Percentiles rank a stretch among this genome's conserved stretches.
These are phyloP conservation scores for Boletus hoseneyae DNA, from an alignment of 1,284 basidiomycete genomes.

Conservation along the genomic window DNA sequence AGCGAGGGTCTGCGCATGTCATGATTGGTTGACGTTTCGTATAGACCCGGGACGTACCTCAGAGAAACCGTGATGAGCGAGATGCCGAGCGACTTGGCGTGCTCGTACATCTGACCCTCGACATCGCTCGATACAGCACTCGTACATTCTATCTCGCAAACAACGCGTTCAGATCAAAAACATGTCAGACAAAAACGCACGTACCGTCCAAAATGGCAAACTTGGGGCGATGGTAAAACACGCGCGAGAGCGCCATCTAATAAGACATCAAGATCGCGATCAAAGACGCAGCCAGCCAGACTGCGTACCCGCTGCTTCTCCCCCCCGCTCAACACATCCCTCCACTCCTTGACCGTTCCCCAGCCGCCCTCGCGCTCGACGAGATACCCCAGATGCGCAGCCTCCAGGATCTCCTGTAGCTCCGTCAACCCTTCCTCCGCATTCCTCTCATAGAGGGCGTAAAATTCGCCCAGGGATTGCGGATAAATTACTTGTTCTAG, in stretches of 20 bases:
- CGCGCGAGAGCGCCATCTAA: slow-evolving; percentile 81
- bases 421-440: slow-evolving; percentile 64
- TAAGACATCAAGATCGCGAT: too few relatives aligned
- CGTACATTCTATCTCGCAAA: slow-evolving; percentile 71
- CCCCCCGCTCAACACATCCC: slow-evolving; percentile 90
- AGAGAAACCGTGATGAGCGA: slow-evolving; percentile 92
- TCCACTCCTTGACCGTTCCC: slow-evolving; percentile 92
- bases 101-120: slow-evolving; percentile 94
- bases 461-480: slow-evolving; percentile 77
- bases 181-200: slow-evolving; percentile 21
- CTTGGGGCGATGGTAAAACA: slow-evolving; percentile 81
- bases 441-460: slow-evolving; percentile 34
- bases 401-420: slow-evolving; percentile 69
- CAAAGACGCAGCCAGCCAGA: not conserved
- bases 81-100: slow-evolving; percentile 88
- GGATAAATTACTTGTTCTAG: slow-evolving; percentile 90
- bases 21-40: too few relatives aligned
- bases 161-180: not conserved
- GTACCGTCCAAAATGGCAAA: slow-evolving; percentile 73
- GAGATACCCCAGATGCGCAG: slow-evolving; percentile 84
- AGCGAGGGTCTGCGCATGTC: slow-evolving; percentile 53
- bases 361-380: slow-evolving; percentile 89
- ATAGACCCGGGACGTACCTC: slow-evolving; percentile 41
- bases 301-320: slow-evolving; percentile 84
- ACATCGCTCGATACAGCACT: slow-evolving; percentile 96